Evolutionary conservation across 2,329 filamentous ascomycete genomes (phyloP).

Genomic region (Fusarium veterinarium): DNA sequence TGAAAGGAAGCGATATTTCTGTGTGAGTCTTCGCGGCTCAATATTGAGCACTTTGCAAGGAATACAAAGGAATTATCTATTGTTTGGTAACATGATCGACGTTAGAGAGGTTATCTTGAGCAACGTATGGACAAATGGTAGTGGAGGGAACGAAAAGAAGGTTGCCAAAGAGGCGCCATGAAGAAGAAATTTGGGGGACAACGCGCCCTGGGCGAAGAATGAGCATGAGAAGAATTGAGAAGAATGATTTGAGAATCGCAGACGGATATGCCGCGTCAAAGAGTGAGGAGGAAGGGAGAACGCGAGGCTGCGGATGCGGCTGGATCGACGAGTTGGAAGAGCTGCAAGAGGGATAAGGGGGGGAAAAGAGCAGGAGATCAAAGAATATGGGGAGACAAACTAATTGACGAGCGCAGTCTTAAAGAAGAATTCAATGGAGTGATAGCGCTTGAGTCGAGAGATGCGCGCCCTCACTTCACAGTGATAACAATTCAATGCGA

Average conservation of each 20-base stretch:
- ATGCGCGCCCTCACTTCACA: conserved; percentile 41
- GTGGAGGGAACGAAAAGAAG: conserved; percentile 39
- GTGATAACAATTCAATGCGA: conserved; percentile 30
- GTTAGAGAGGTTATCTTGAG: conserved; percentile 67
- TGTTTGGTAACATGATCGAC: conserved; percentile 63
- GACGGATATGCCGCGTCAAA: conserved; percentile 24
- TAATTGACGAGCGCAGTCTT: conserved; percentile 48
- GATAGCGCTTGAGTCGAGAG: conserved; percentile 36
- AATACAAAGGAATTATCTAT: conserved; percentile 54
- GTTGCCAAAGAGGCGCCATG: conserved; percentile 45
- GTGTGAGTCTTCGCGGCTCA: conserved; percentile 5
- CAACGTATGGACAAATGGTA: conserved; percentile 39
- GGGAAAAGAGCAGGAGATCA: conserved; percentile 36
- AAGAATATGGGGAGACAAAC: conserved; percentile 50
- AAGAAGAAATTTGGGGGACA: conserved; percentile 32
- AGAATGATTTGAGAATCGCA: conserved; percentile 15
- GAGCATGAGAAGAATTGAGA: conserved; percentile 17
- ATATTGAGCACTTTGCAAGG: conserved; percentile 41
- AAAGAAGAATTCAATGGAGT: conserved; percentile 32
- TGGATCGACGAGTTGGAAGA: conserved; percentile 36
- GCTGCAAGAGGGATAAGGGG: conserved; percentile 32
- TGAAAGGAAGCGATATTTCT: conserved; percentile 18
- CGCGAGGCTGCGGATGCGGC: conserved; percentile 43
- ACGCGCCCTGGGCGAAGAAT: conserved; percentile 27
- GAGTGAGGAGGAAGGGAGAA: conserved; percentile 35